Evolutionary conservation across 129 eudicot species (phyloP).

Genomic region (Helichrysum umbraculigerum): DNA sequence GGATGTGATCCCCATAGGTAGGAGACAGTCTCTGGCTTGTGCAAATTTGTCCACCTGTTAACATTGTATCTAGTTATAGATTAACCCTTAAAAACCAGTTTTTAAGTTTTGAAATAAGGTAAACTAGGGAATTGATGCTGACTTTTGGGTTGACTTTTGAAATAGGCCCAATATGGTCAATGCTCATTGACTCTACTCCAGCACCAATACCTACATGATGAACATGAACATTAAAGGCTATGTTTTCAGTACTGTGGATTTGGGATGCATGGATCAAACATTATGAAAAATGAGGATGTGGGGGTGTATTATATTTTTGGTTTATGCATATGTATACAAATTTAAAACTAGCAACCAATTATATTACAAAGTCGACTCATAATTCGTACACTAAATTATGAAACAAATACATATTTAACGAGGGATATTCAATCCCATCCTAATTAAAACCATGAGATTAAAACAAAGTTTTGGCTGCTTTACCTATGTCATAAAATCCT

Average conservation of each 20-base stretch:
- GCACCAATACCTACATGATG: conserved; percentile 55
- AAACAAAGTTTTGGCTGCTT: not conserved
- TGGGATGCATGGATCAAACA: not conserved
- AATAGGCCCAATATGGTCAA: conserved; percentile 37
- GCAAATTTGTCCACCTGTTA: conserved; percentile 52
- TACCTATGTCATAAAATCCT: conserved; percentile 84
- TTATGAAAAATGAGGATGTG: not conserved
- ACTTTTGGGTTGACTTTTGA: conserved; percentile 52
- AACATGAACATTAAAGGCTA: conserved; percentile 5
- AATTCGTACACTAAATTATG: not conserved
- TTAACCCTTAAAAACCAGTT: not conserved
- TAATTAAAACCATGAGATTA: not conserved
- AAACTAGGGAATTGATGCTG: conserved; percentile 12
- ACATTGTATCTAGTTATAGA: not conserved
- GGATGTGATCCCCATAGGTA: conserved; percentile 77
- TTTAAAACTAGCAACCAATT: no score
- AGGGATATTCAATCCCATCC: not conserved
- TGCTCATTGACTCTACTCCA: conserved; percentile 65
- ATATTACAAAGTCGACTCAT: not conserved
- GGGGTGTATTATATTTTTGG: not conserved
- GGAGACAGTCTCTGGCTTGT: conserved; percentile 73
- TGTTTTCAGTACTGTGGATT: not conserved
- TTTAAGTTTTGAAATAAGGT: not conserved
- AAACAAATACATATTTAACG: not conserved
- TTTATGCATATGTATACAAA: no score